Evolutionary conservation across 2,329 filamentous ascomycete genomes (phyloP).

Genomic region (Polychaeton citri): DNA sequence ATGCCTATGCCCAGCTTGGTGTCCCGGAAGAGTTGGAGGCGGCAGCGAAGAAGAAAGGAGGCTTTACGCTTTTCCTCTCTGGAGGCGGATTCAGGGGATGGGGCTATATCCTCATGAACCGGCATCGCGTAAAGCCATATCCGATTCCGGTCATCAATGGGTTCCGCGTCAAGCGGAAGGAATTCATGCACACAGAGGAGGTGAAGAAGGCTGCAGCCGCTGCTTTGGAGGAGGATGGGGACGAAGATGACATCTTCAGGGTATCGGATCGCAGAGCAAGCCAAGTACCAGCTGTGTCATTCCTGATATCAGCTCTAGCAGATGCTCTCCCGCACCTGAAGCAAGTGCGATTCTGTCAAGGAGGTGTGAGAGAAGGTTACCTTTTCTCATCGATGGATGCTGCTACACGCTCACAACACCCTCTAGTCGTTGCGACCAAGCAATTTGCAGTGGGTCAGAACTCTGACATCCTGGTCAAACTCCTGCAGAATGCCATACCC

Average conservation of each 20-base stretch:
- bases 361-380: constrained; percentile 74
- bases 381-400: constrained; percentile 57
- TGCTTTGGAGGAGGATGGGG: constrained; percentile 21
- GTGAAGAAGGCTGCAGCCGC: constrained; percentile 28
- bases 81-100: constrained; percentile 86
- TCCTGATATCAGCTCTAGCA: constrained; percentile 64
- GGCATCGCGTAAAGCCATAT: constrained; percentile 60
- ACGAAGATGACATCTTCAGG: constrained; percentile 42
- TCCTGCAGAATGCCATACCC: constrained; percentile 39
- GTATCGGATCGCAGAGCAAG: constrained; percentile 65
- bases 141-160: constrained; percentile 73
- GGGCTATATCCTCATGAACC: constrained; percentile 77
- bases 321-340: constrained; percentile 56
- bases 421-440: constrained; percentile 49
- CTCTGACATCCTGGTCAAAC: constrained; percentile 29
- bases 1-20: constrained; percentile 28
- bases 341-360: constrained; percentile 70
- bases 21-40: constrained; percentile 41
- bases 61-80: constrained; percentile 67
- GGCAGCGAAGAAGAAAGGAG: constrained; percentile 29
- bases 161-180: constrained; percentile 50
- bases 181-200: constrained; percentile 45
- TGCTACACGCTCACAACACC: constrained; percentile 48
- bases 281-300: constrained; percentile 73
- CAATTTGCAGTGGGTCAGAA: constrained; percentile 37